A percentile compares a stretch with the other conserved stretches of the same genome.
phyloP scores from a whole-genome alignment of 2,329 filamentous ascomycete species.

The Fusarium fracticaudum region DNA sequence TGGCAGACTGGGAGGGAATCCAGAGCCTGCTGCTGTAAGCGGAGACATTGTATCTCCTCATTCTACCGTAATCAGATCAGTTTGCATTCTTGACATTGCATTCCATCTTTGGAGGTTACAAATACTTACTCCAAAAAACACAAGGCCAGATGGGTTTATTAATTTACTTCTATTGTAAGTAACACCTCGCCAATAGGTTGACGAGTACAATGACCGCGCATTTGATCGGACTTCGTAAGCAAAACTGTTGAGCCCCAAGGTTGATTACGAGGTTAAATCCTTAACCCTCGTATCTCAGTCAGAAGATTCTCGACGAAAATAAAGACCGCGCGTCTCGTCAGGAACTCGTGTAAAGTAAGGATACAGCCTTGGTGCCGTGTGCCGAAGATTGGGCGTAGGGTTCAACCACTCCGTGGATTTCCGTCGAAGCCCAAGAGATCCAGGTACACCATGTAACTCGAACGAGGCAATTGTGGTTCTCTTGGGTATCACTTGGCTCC shows the following conservation, averaged over 20 bases:
- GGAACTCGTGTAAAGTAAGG: background rate
- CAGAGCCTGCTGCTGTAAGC: background rate
- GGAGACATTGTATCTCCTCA: background rate
- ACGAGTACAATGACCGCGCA: background rate
- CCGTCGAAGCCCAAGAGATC: constrained; percentile 11
- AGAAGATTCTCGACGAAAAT: background rate
- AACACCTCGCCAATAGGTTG: background rate
- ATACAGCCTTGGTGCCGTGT: constrained; percentile 17
- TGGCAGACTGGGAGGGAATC: background rate
- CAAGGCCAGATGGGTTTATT: background rate
- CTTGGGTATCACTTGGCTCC: constrained; percentile 26
- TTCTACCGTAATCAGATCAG: background rate
- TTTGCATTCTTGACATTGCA: background rate
- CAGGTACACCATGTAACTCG: constrained; percentile 7
- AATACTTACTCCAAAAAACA: background rate
- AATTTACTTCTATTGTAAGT: background rate
- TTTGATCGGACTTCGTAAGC: background rate
- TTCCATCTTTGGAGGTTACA: background rate
- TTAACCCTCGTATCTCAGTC: background rate
- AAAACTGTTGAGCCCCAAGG: background rate
- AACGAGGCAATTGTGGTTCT: constrained; percentile 13
- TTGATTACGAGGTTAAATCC: background rate
- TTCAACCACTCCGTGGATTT: constrained; percentile 2
- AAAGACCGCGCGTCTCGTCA: constrained; percentile 10
- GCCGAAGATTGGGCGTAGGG: background rate